Evolutionary conservation across 108 stramenopile species (phyloP).

Genomic region (Skeletonema tropicum): DNA sequence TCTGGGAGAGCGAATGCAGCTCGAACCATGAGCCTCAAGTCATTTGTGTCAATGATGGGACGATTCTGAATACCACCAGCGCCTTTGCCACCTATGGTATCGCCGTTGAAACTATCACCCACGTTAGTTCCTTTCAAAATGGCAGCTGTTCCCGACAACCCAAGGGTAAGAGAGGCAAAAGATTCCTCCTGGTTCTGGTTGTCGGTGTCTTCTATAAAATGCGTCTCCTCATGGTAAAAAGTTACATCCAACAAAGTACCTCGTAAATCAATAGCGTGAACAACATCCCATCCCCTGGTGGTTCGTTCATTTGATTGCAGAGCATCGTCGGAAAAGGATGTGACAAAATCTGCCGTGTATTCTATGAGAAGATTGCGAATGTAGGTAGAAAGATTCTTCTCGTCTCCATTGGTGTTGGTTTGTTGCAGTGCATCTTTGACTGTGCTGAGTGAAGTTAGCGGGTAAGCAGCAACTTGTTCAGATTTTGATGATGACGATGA

Average conservation of each 20-base stretch:
- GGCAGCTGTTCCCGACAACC: conserved; percentile 33
- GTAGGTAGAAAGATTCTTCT: conserved; percentile 2
- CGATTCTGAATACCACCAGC: neutral
- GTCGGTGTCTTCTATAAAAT: conserved; percentile 14
- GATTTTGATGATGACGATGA: neutral
- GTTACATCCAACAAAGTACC: conserved; percentile 4
- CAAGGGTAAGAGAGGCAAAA: conserved; percentile 18
- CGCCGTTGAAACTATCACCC: neutral
- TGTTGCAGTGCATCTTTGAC: conserved; percentile 15
- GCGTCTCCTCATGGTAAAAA: conserved; percentile 11
- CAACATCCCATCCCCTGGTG: conserved; percentile 21
- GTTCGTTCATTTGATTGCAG: neutral
- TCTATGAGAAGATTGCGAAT: conserved; percentile 10
- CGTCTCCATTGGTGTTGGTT: conserved; percentile 1
- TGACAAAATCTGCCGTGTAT: conserved; percentile 20
- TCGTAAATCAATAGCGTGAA: conserved; percentile 33
- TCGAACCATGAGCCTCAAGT: conserved; percentile 12
- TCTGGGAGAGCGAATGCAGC: conserved; percentile 24
- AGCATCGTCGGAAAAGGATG: conserved; percentile 1
- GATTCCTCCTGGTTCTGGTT: conserved; percentile 11
- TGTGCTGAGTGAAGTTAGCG: neutral
- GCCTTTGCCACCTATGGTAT: neutral
- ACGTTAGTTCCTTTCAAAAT: conserved; percentile 8
- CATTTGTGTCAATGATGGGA: conserved; percentile 8
- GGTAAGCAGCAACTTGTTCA: neutral